Evolutionary conservation across 1,284 basidiomycete genomes (phyloP), one percentile per base, ranked within the genome.

Genomic region (Pseudozyma tsukubaensis): DNA sequence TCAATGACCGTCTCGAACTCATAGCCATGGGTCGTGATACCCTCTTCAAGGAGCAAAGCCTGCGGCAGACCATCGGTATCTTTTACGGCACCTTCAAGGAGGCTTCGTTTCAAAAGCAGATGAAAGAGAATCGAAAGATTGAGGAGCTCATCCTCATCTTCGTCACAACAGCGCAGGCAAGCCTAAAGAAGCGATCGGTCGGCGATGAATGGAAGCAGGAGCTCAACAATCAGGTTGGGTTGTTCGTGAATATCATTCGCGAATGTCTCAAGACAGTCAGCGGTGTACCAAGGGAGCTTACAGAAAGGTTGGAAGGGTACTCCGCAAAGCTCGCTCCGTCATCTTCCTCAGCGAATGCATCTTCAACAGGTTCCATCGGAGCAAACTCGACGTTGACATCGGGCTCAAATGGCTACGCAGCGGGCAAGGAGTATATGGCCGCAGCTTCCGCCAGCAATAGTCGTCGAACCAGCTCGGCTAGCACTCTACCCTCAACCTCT

Each of bases 121-220:
- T 98, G 89, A 94, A 94, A 84, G 94, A 97, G 85, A 95, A 94
- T 80, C 89, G 97, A 50, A 97, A 96, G 86, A 92, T 98, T 56
- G 97, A 99, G 85, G 94, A 97, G 75, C 90, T 99, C 63, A 96
- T 99, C 69, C 88, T 99, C 54, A 92, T 92, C 88, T 98, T 97
- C 81, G 94, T 95, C 14, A 93, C 94, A 2, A 91, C 94, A 47
- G 92, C 83, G 0, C 81, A 83, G 47, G 67, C 71, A 8, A 65
- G 72, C 50, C 59, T 84, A 42, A 69, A 91, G 88, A 96, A 97
- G 85, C 85, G 92, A 91, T 55, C 77, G 2, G 36, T 81, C 89
- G 87, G 86, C n/a, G 94, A 97, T 49, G 79, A 76, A 57, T 97
- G 95, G 94, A 97, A 97, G 85, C 84, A 90, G 54, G 93, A 97